Evolutionary conservation across 2,329 filamentous ascomycete species (phyloP).

Genomic region (Diaporthe citriasiana): DNA sequence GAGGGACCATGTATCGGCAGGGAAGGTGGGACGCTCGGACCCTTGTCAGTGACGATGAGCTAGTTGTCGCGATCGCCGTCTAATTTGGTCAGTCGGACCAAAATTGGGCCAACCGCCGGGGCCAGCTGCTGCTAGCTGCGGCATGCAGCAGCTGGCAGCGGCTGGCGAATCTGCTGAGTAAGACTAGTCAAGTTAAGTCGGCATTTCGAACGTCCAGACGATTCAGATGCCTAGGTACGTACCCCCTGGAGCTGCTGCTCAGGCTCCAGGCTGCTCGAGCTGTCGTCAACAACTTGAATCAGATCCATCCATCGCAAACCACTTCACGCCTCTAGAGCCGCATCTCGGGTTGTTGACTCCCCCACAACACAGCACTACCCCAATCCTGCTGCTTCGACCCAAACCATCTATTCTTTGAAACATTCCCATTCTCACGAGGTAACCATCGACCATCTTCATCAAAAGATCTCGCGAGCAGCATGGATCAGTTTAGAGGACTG

Average conservation of each 20-base stretch:
- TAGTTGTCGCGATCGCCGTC: constrained; percentile 23
- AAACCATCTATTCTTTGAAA: constrained; percentile 4
- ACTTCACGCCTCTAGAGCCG: constrained; percentile 36
- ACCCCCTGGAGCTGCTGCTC: background rate
- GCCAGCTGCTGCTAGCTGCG: background rate
- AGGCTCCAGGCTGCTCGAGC: constrained; percentile 48
- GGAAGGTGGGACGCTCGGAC: constrained; percentile 10
- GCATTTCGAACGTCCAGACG: background rate
- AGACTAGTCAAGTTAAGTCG: background rate
- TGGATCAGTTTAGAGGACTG: constrained; percentile 95
- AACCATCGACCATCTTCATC: constrained; percentile 3
- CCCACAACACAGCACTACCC: constrained; percentile 20
- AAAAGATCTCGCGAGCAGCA: constrained; percentile 56
- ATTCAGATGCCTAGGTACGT: background rate
- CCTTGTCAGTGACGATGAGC: constrained; percentile 21
- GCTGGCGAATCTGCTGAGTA: background rate
- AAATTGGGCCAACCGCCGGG: background rate
- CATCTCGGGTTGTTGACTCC: constrained; percentile 17
- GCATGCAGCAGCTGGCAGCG: background rate
- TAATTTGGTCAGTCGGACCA: constrained; percentile 1
- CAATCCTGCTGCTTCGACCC: background rate
- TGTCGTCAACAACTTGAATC: constrained; percentile 50
- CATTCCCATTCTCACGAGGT: background rate
- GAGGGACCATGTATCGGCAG: constrained; percentile 9
- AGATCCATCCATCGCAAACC: constrained; percentile 31